Percentiles rank a stretch among this genome's conserved stretches.
Conservation (phyloP, 129 eudicot genomes). For the Rutidosis leptorrhynchoides region DNA sequence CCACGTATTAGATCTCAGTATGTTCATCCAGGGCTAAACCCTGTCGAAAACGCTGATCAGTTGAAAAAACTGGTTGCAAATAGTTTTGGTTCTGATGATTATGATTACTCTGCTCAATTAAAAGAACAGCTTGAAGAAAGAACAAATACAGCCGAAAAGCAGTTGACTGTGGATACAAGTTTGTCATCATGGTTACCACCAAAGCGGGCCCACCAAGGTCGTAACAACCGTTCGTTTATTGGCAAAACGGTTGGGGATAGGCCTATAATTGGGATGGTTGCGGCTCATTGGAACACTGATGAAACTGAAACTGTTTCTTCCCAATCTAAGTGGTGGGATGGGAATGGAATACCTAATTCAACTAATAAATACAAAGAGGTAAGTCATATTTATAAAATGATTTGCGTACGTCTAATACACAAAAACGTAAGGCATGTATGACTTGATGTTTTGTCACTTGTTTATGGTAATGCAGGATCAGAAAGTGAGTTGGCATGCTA, state of each 20-base stretch:
- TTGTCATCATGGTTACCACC: constrained; percentile 65
- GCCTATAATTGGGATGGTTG: constrained; percentile 77
- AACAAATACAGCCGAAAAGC: constrained; percentile 31
- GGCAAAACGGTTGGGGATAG: constrained; percentile 56
- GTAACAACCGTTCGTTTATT: constrained; percentile 19
- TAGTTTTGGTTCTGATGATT: constrained; percentile 24
- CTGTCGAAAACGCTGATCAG: constrained; percentile 43
- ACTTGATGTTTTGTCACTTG: not conserved
- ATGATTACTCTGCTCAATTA: constrained; percentile 26
- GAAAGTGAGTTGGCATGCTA: constrained; percentile 95
- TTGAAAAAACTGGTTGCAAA: constrained; percentile 39
- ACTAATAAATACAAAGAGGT: constrained; percentile 94
- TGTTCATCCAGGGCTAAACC: constrained; percentile 49
- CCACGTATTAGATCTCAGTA: constrained; percentile 72
- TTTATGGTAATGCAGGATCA: constrained; percentile 60
- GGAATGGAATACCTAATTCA: constrained; percentile 86
- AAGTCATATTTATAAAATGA: not conserved
- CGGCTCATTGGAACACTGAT: constrained; percentile 72
- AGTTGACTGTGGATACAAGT: constrained; percentile 49
- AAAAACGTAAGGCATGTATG: not conserved
- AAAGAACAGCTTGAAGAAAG: constrained; percentile 31
- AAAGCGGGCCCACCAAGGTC: constrained; percentile 31
- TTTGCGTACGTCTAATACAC: not conserved
- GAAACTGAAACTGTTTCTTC: constrained; percentile 42
- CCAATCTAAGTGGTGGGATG: constrained; percentile 77